Evolutionary conservation across 306 rosid genomes (phyloP), one percentile per base, ranked within the genome.

Genomic region (Aeschynomene evenia): DNA sequence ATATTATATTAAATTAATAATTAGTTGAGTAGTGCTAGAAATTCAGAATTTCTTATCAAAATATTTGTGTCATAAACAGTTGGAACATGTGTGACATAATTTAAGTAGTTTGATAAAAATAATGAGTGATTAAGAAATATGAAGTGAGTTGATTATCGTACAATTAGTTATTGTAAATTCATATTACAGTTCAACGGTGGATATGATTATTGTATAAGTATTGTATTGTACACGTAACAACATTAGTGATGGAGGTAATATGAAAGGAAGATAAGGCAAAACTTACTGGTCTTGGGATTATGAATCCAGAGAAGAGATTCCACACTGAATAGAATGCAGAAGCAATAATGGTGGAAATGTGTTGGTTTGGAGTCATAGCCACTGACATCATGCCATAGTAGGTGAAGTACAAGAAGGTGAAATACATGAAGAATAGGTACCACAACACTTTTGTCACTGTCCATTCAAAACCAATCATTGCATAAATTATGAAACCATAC

Each of bases 241-340:
- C n/a, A n/a, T n/a, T n/a, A n/a, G n/a, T n/a, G 1, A n/a, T 23
- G 3, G 9, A 12, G 19, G 21, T 15, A 10, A 48, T n/a, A 9
- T 43, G 50, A 10, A 20, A 49, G 55, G 64, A 52, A 63, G 21
- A 3, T 4, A 63, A 48, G 20, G 3, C 4, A 57, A 37, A 57
- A 68, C 85, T 83, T 80, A 85, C 87, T 0, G 84, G 79, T 75
- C 84, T 42, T 48, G 87, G 88, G 61, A 86, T 26, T 33, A 86
- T n/a, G 81, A 86, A 86, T 50, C 90, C 90, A 21, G 90, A 83
- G 68, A 86, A 86, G 84, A 86, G 49, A 63, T 86, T 86, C 90
- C 90, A 86, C n/a, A 83, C 20, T 16, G 81, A 0, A 61, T 9
- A 80, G 66, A 83, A 75, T 21, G 88, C 84, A 36, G 81, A 46